Percentiles rank a stretch among this genome's conserved stretches.
Evolutionary conservation across 768 basidiomycete species (phyloP).

Genomic region (Dacryopinax primogenitus): DNA sequence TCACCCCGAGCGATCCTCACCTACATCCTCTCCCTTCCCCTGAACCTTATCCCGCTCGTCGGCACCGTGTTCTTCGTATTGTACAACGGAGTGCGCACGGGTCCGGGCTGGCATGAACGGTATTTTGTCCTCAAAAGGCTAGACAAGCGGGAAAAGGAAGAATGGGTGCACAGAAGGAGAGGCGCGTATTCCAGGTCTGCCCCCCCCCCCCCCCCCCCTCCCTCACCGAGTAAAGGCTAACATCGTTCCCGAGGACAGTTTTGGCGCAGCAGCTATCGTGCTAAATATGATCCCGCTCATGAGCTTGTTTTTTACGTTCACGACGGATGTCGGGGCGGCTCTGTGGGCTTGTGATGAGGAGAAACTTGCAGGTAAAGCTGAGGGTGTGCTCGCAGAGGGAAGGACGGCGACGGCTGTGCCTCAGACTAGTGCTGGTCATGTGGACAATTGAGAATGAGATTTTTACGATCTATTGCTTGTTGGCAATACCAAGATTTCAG

Average conservation of each 20-base stretch:
- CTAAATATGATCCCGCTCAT: constrained; percentile 50
- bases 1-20: constrained; percentile 37
- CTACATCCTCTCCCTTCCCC: constrained; percentile 51
- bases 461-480: no score
- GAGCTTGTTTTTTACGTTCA: constrained; percentile 48
- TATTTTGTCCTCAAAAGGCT: constrained; percentile 60
- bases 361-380: no score
- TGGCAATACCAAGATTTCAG: no score
- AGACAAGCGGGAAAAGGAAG: constrained; percentile 32
- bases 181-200: constrained; percentile 56
- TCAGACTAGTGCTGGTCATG: neutral
- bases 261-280: constrained; percentile 47
- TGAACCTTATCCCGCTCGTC: constrained; percentile 53
- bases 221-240: neutral
- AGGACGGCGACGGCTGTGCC: neutral
- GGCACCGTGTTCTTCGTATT: constrained; percentile 45
- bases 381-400: neutral
- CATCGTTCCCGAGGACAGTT: constrained; percentile 25
- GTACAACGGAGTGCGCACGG: constrained; percentile 32
- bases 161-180: constrained; percentile 36
- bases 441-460: no score
- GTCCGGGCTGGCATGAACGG: constrained; percentile 47
- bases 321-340: constrained; percentile 55
- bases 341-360: constrained; percentile 62
- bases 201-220: neutral